These are phyloP conservation scores for Mycotypha africana DNA, from an alignment of 371 early-diverging fungal genomes.

Conservation along the genomic window DNA sequence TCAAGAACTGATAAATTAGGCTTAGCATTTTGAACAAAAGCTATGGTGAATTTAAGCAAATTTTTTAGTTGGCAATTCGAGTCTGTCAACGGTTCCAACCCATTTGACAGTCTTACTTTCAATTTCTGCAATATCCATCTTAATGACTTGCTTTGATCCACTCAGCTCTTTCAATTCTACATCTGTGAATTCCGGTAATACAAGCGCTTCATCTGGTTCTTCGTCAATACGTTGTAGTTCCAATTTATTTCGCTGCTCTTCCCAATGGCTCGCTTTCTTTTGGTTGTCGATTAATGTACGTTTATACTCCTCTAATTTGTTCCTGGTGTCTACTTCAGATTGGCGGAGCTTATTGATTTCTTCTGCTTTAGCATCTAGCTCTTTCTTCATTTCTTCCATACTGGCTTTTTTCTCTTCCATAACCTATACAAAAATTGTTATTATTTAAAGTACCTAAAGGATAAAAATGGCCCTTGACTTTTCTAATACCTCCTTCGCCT, in stretches of 20 bases:
- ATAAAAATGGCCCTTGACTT: neutral
- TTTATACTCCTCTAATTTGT: slow-evolving; percentile 55
- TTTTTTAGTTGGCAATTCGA: no score
- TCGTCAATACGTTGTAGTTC: slow-evolving; percentile 43
- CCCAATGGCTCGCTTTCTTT: slow-evolving; percentile 52
- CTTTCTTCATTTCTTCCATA: slow-evolving; percentile 60
- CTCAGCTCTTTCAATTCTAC: slow-evolving; percentile 45
- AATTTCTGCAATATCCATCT: slow-evolving; percentile 43
- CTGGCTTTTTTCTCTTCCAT: slow-evolving; percentile 70
- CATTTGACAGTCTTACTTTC: slow-evolving; percentile 23
- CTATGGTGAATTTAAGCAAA: no score
- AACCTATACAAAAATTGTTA: slow-evolving; percentile 18
- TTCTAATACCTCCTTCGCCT: slow-evolving; percentile 25
- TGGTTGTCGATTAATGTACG: slow-evolving; percentile 41
- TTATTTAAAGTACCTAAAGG: neutral
- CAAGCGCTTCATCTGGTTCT: slow-evolving; percentile 55
- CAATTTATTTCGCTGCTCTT: slow-evolving; percentile 43
- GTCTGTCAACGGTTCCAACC: neutral
- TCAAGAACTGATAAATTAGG: slow-evolving; percentile 87
- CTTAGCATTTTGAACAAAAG: slow-evolving; percentile 59
- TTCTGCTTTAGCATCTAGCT: slow-evolving; percentile 60
- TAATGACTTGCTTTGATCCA: slow-evolving; percentile 23
- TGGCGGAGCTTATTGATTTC: slow-evolving; percentile 65
- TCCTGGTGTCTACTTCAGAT: slow-evolving; percentile 45
- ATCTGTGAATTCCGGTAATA: slow-evolving; percentile 37